Evolutionary conservation across 202 grass and related monocot genomes (phyloP).

Genomic region (Schoenoplectus triqueter): DNA sequence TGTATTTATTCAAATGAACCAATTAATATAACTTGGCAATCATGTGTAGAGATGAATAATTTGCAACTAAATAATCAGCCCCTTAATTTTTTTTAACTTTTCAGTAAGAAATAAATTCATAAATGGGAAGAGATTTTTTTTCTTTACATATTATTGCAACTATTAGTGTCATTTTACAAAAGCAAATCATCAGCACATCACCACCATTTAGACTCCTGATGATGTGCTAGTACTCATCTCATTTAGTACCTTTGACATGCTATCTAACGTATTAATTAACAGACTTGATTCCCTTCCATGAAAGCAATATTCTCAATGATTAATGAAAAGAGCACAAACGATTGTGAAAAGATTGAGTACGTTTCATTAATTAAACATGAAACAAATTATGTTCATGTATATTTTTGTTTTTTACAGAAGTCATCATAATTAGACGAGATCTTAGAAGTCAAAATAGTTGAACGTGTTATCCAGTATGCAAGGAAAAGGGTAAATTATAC

Average conservation of each 20-base stretch:
- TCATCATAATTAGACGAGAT: not conserved
- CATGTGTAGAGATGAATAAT: not conserved
- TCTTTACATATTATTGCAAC: not conserved
- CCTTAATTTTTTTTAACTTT: not conserved
- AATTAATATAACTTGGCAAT: not conserved
- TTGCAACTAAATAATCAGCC: not conserved
- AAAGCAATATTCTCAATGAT: not conserved
- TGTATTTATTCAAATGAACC: not conserved
- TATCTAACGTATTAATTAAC: not conserved
- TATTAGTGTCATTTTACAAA: not conserved
- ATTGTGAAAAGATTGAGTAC: not conserved
- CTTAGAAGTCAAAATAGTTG: not conserved
- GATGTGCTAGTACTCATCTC: not conserved
- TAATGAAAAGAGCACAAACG: too few relatives aligned
- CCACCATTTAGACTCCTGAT: not conserved
- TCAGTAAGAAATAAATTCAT: not conserved
- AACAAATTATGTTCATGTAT: slow-evolving; percentile 13
- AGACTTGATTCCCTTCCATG: not conserved
- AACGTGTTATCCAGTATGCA: slow-evolving; percentile 16
- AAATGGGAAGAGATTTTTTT: not conserved
- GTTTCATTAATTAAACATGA: not conserved
- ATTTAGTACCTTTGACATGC: not conserved
- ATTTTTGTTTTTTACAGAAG: not conserved
- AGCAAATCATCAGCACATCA: not conserved
- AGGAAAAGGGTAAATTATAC: not conserved